Base-by-base conservation (phyloP, 768 basidiomycete genomes). In the Suillus tomentosus region DNA sequence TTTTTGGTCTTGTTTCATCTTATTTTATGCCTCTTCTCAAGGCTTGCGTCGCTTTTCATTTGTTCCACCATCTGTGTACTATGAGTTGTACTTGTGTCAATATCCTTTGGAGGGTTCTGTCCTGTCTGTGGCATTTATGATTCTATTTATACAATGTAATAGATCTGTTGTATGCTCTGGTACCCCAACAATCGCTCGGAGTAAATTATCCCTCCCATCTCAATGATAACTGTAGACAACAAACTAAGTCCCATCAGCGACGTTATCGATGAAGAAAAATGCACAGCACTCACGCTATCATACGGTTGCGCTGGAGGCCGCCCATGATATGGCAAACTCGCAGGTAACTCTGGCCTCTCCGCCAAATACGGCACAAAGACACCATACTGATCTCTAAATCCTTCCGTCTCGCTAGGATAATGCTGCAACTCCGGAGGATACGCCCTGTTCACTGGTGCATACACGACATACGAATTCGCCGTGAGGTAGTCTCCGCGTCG, bases 401-500 rank as follows among this genome's bases (percentile, higher is more conserved):
- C 87, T 17, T 81, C 81, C 15, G 75, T 74, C 65, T 82, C 81
- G 1, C 74, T 70, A 1, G 90, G 91, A 67, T 92, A 91, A 1
- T 80, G 75, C 48, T 77, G 74, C 31, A 92, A 79, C 10, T 92
- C 91, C 0, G 70, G 66, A 1, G 91, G 91, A 68, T 86, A 87
- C n/a, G 82, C 80, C 54, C 74, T 72, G 9, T 79, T 74, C 0
- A 72, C 74, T 1, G 91, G 91, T 9, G 88, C 89, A 62, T 87
- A 91, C 37, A 92, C 89, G 66, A 91, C 79, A 68, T 77, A 87
- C 55, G 81, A 80, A 22, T 78, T 74, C 24, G 72, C 60, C 24
- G 87, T 88, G 58, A 89, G 80, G 67, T 90, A 85, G 71, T 92
- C 91, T 0, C 91, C 91, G 2, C 90, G 85, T n/a, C 82, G 71